Evolutionary conservation across 2,329 filamentous ascomycete species (phyloP), one percentile per base, ranked within the genome.

Genomic region (Escovopsis sp.): DNA sequence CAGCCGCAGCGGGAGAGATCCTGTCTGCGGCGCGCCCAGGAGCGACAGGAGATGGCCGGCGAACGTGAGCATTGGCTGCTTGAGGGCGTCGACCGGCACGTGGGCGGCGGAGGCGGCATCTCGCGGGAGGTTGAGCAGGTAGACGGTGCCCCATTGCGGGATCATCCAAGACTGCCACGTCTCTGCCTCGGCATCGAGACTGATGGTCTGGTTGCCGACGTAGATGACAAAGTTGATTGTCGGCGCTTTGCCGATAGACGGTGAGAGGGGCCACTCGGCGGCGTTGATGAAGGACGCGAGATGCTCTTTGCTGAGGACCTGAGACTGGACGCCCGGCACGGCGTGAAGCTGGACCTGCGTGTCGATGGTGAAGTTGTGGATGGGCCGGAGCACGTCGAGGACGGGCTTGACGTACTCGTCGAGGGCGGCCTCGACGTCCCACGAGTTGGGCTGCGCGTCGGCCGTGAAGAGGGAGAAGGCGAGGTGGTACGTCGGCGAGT

Each of bases 161-260:
- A 98, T 80, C 43, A 94, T 69, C 88, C 88, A 96, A 27, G 72
- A 76, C 48, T 72, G 73, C 1, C 72, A 69, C 4, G 63, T 69
- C 21, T 62, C 60, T 3, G 52, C 48, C 36, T 61, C 56, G 3
- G 61, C 54, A 31, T 62, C 57, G 35, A 65, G 48, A 4, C 56
- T 63, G 41, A 85, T 86, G 9, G 77, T 85, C 39, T 80, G 72
- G 39, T 83, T 76, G 5, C 87, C 85, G 7, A 92, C 76, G 50
- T 90, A 98, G 19, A 96, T 68, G 38, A 96, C 77, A 53, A 98
- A 96, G 58, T 98, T 96, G 50, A 98, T 77, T 0, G 90, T 98
- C 1, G 90, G 90, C 0, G 88, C 88, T 14, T 75, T 76, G 29
- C 87, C 90, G 45, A 98, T 96, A 38, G 85, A 94, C 1, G 88